Base-by-base conservation (phyloP, 768 basidiomycete species). In the Paxillus rubicundulus region DNA sequence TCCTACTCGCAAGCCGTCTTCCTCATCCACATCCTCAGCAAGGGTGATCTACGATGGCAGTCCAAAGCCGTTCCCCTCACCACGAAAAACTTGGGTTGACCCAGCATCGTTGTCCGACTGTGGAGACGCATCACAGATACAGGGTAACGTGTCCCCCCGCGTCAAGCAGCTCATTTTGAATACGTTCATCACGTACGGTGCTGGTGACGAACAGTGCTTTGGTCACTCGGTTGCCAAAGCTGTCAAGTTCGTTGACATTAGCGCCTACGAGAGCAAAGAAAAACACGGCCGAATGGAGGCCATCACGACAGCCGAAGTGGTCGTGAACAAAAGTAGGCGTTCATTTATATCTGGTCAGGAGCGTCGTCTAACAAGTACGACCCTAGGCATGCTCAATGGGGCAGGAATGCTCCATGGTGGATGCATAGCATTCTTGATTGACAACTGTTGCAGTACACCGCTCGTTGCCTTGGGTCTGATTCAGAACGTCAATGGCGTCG, bases 341-440 rank as follows among this genome's bases (percentile, higher is more conserved):
- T 49, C 8, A 14, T 28, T 3, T 27, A 5, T 32, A 38, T 12
- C 20, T 1, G 5, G 1, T n/a, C 12, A 8, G n/a, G 24, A 4
- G 18, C 4, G 6, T 52, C 40, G 13, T 44, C 54, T 59, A 42
- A 60, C 52, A 16, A 10, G 13, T 38, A 17, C 34, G 42, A 8
- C 7, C 18, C 34, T 55, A 86, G 86, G 78, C 51, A 87, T 87
- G 85, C 72, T 88, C 30, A 89, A 89, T 58, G 86, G 86, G 12
- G 84, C 85, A 21, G 83, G 84, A 2, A 85, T 86, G 80, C 73
- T 88, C 14, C 87, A 88, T 57, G 87, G 87, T n/a, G 86, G 84
- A 36, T 86, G 85, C 49, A 65, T 89, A 32, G 82, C 85, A 41
- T 87, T 87, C 68, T 72, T 89, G 50, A 81, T 88, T 40, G 87